Evolutionary conservation across 805 yeast species (phyloP).

Genomic region (Myxozyma neglecta): DNA sequence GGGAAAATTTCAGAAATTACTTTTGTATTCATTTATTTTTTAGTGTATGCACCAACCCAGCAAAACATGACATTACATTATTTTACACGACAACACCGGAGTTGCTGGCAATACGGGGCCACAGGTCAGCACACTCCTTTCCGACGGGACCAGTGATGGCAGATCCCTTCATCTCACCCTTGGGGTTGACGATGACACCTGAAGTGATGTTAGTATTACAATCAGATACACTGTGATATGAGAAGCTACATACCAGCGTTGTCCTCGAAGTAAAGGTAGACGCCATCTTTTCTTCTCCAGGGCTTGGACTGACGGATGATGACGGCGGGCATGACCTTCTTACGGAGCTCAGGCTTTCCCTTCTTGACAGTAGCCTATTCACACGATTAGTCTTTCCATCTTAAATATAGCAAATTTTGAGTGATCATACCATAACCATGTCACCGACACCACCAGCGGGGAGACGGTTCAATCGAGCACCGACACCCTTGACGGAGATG

Average conservation of each 20-base stretch:
- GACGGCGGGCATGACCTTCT: constrained; percentile 99
- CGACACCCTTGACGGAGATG: constrained; percentile 97
- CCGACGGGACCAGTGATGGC: constrained; percentile 99
- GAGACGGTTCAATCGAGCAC: constrained; percentile 99
- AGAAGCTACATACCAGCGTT: constrained; percentile 56
- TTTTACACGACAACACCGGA: constrained; percentile 99
- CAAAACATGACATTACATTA: constrained; percentile 16
- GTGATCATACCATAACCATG: constrained; percentile 73
- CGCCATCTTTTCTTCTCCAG: constrained; percentile 99
- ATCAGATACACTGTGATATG: not conserved
- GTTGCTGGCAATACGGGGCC: constrained; percentile 99
- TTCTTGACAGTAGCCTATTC: constrained; percentile 91
- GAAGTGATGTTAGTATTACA: not conserved
- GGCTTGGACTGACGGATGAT: constrained; percentile 99
- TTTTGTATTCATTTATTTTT: constrained; percentile 1
- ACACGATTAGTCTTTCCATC: not conserved
- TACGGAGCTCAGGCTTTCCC: constrained; percentile 99
- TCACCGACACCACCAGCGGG: constrained; percentile 99
- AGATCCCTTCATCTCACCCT: constrained; percentile 99
- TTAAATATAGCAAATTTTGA: not conserved
- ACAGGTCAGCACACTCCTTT: constrained; percentile 99
- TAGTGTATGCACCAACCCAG: constrained; percentile 17
- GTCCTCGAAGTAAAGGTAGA: constrained; percentile 98
- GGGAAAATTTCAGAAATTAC: not conserved
- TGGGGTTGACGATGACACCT: constrained; percentile 99